phyloP scores from a whole-genome alignment of 371 early-diverging fungal species.

The Apophysomyces sp. region DNA sequence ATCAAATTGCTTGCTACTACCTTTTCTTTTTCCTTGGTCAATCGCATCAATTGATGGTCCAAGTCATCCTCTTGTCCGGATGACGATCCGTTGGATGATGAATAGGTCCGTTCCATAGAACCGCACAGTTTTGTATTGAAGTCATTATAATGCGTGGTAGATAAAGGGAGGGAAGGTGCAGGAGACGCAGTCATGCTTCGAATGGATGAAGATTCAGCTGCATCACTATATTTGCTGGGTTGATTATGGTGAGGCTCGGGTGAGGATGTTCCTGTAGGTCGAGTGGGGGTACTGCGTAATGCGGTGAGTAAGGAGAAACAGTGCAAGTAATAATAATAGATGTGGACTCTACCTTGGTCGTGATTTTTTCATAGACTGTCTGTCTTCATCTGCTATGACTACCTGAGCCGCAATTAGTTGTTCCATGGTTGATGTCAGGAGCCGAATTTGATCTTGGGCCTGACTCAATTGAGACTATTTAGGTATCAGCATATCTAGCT shows the following conservation, averaged over 20 bases:
- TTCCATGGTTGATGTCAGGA: constrained; percentile 39
- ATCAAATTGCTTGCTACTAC: no score
- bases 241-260: not conserved
- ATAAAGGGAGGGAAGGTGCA: not conserved
- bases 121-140: not conserved
- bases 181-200: not conserved
- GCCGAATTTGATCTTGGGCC: constrained; percentile 30
- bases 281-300: not conserved
- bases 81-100: not conserved
- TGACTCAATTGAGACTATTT: constrained; percentile 24
- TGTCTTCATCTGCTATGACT: not conserved
- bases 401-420: constrained; percentile 29
- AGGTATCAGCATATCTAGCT: not conserved
- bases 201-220: not conserved
- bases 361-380: not conserved
- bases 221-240: not conserved
- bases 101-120: not conserved
- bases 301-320: not conserved
- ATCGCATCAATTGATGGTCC: constrained; percentile 11
- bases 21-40: constrained; percentile 25
- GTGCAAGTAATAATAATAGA: not conserved
- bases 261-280: not conserved
- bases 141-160: not conserved
- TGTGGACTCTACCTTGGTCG: not conserved
- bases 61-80: constrained; percentile 6